Percentiles rank a stretch among this genome's conserved stretches.
phyloP scores from a whole-genome alignment of 1,284 basidiomycete genomes.

The Ustilago trichophora region DNA sequence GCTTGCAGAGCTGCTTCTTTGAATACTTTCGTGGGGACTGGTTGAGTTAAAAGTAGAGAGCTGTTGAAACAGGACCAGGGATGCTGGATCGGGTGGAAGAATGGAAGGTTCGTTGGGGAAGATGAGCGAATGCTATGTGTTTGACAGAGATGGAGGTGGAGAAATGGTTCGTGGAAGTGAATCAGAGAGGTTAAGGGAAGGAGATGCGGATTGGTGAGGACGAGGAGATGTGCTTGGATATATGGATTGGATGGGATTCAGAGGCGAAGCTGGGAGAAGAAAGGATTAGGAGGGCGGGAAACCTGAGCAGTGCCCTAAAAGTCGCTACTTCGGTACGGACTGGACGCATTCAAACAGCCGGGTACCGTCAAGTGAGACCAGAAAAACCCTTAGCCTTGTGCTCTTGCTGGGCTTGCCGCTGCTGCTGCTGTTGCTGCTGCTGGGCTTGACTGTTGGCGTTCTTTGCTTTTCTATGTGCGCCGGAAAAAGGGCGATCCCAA shows the following conservation, averaged over 20 bases:
- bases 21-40: too few species aligned
- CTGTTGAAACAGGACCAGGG: too few species aligned
- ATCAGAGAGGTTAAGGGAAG: background rate
- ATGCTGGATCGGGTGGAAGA: too few species aligned
- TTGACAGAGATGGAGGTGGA: too few species aligned
- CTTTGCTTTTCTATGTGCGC: too few species aligned
- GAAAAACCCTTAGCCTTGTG: conserved; percentile 5
- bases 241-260: conserved; percentile 4
- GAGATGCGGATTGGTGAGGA: background rate
- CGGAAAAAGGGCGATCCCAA: background rate
- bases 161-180: background rate
- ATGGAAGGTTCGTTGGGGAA: too few species aligned
- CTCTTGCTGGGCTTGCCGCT: background rate
- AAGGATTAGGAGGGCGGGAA: background rate
- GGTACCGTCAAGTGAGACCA: background rate
- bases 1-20: too few species aligned
- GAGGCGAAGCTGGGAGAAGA: background rate
- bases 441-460: too few species aligned
- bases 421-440: too few species aligned
- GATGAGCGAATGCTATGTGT: too few species aligned
- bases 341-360: conserved; percentile 4
- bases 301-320: conserved; percentile 25
- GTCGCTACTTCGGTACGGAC: conserved; percentile 6
- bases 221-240: conserved; percentile 3
- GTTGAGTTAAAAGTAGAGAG: too few species aligned